phyloP scores from a whole-genome alignment of 208 protist species.

The Acanthamoeba polyphaga region DNA sequence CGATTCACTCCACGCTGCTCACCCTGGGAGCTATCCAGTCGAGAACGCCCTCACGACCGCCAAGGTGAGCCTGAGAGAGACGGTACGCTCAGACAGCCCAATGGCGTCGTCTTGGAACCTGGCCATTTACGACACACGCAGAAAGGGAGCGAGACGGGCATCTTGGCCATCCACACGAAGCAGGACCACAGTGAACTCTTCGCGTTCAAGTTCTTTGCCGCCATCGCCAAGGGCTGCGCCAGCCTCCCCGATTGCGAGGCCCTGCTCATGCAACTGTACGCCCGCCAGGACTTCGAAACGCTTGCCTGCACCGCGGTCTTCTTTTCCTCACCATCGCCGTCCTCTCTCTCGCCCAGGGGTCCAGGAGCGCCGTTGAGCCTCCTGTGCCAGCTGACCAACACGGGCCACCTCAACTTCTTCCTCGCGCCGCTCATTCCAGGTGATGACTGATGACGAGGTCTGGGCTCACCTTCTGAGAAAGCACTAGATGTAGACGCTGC shows the following conservation, averaged over 20 bases:
- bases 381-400: constrained; percentile 19
- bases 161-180: constrained; percentile 18
- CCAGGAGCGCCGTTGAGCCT: constrained; percentile 31
- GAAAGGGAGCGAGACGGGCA: neutral
- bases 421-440: neutral
- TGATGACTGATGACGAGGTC: neutral
- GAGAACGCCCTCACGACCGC: neutral
- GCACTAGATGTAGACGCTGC: no score
- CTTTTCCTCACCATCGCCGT: neutral
- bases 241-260: constrained; percentile 40
- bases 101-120: no score
- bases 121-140: neutral
- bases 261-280: constrained; percentile 39
- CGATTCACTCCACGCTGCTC: no score
- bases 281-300: neutral
- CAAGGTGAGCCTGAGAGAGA: constrained; percentile 3
- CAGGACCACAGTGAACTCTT: constrained; percentile 42
- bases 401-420: constrained; percentile 56
- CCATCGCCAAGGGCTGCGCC: constrained; percentile 49
- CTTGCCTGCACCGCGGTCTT: neutral
- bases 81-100: neutral
- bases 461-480: no score
- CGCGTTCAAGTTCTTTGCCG: constrained; percentile 32
- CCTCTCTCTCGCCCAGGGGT: neutral
- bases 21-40: neutral